These are phyloP conservation scores for Suillus discolor DNA, from an alignment of 768 basidiomycete species.

Conservation along the genomic window DNA sequence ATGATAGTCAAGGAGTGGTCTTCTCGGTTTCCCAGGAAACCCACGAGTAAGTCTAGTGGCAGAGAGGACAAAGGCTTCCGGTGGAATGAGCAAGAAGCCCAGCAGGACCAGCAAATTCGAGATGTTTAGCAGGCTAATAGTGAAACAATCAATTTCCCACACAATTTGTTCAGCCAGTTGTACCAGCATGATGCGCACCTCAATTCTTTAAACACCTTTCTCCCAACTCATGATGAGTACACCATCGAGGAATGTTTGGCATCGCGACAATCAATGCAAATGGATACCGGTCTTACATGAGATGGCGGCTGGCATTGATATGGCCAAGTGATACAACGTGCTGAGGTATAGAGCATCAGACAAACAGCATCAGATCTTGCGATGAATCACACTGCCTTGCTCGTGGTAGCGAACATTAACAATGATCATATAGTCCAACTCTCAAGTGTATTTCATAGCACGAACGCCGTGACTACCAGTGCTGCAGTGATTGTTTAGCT, in stretches of 20 bases:
- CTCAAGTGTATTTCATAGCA: slow-evolving; percentile 71
- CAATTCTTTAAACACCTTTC: slow-evolving; percentile 93
- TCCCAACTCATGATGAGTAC: slow-evolving; percentile 81
- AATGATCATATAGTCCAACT: slow-evolving; percentile 63
- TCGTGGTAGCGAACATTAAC: slow-evolving; percentile 96
- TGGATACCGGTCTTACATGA: slow-evolving; percentile 56
- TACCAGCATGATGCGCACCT: slow-evolving; percentile 55
- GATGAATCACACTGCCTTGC: slow-evolving; percentile 81
- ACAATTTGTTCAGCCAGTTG: not conserved
- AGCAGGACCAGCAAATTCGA: not conserved
- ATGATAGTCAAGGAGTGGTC: not conserved
- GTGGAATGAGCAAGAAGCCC: not conserved
- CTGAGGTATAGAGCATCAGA: slow-evolving; percentile 42
- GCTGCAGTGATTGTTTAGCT: slow-evolving; percentile 46
- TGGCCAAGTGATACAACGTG: slow-evolving; percentile 70
- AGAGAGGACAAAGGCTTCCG: not conserved
- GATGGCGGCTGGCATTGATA: slow-evolving; percentile 62
- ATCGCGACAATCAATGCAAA: slow-evolving; percentile 73
- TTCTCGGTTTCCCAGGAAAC: not conserved
- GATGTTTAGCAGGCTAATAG: not conserved
- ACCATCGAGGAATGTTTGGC: slow-evolving; percentile 80
- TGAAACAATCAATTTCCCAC: not conserved
- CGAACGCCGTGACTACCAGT: slow-evolving; percentile 90
- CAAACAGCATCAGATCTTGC: not conserved
- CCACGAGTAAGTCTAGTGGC: not conserved